These are phyloP conservation scores for Sclerotinia nivalis DNA, from an alignment of 2,329 filamentous ascomycete species.

Conservation along the genomic window DNA sequence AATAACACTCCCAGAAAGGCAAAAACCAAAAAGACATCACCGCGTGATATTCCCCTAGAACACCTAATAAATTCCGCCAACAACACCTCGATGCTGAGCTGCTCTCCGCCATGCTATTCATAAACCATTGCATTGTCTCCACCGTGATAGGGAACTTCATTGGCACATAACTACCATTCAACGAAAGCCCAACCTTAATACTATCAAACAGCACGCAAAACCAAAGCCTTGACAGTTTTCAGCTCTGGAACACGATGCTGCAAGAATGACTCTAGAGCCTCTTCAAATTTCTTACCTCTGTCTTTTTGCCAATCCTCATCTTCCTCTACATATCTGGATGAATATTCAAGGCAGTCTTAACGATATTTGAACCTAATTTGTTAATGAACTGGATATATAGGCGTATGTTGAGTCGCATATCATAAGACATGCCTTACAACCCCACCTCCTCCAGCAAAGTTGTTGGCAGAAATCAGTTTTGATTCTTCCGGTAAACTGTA, in stretches of 20 bases:
- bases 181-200: neutral
- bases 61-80: too few relatives aligned
- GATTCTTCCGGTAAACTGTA: neutral
- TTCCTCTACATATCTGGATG: neutral
- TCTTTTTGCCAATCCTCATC: too few relatives aligned
- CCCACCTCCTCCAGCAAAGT: neutral
- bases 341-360: neutral
- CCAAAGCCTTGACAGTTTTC: neutral
- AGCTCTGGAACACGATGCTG: neutral
- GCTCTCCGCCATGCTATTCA: neutral
- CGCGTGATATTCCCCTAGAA: too few relatives aligned
- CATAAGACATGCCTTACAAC: neutral
- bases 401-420: neutral
- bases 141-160: neutral
- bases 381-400: neutral
- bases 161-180: neutral
- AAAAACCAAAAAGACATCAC: too few relatives aligned
- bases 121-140: neutral
- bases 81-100: neutral
- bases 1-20: too few relatives aligned
- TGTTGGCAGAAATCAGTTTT: neutral
- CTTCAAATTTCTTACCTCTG: neutral
- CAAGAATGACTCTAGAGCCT: neutral
- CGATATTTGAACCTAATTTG: neutral
- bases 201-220: neutral